These are phyloP conservation scores for Anethum foeniculum DNA, from an alignment of 140 eudicot species.

Conservation along the genomic window DNA sequence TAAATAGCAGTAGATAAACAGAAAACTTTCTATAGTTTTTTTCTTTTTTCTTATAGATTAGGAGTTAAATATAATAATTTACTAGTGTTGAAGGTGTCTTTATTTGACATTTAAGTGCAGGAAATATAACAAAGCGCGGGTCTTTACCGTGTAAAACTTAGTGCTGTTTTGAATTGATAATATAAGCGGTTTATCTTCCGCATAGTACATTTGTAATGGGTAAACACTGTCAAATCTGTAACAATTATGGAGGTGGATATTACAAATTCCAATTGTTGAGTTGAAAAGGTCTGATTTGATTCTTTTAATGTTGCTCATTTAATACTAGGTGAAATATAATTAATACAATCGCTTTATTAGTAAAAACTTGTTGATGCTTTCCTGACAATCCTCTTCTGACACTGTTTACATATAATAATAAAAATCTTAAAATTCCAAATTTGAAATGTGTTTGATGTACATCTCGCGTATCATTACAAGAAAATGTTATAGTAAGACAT, in stretches of 20 bases:
- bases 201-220: neutral
- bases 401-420: neutral
- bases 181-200: too few relatives aligned
- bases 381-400: neutral
- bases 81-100: neutral
- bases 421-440: neutral
- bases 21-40: neutral
- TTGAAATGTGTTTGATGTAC: neutral
- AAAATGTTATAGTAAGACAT: neutral
- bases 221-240: neutral
- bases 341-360: neutral
- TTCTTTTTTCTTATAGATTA: neutral
- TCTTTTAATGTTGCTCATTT: neutral
- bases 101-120: neutral
- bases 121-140: neutral
- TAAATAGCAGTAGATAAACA: neutral
- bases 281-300: neutral
- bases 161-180: neutral
- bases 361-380: neutral
- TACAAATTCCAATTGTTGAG: neutral
- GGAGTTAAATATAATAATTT: neutral
- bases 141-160: neutral
- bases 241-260: neutral
- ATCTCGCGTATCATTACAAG: neutral
- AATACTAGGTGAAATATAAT: neutral